A percentile compares a stretch with the other conserved stretches of the same genome.
Evolutionary conservation across 208 protist species (phyloP).

Genomic region (Porcisia hertigi): DNA sequence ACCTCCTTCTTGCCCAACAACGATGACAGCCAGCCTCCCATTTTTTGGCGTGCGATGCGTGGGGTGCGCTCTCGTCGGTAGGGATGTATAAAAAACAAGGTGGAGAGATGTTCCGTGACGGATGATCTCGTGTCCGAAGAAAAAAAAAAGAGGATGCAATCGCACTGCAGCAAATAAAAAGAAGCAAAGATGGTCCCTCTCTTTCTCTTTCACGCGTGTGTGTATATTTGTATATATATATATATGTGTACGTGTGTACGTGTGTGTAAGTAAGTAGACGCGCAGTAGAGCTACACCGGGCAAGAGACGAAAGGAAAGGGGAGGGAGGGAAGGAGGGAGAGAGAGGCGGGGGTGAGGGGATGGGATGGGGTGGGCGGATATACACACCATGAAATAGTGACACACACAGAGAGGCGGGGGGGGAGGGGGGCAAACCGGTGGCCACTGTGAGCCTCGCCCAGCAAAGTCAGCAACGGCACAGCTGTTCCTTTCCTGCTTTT

Average conservation of each 20-base stretch:
- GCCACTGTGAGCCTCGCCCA: background rate
- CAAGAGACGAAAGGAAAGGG: background rate
- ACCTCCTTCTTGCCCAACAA: constrained; percentile 96
- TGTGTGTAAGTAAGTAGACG: background rate
- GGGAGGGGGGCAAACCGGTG: background rate
- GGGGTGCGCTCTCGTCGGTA: background rate
- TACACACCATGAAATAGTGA: too few relatives aligned
- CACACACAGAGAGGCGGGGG: background rate
- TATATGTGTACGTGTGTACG: too few relatives aligned
- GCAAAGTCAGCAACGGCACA: background rate
- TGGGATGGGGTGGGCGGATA: background rate
- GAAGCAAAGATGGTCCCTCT: background rate
- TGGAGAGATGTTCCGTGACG: background rate
- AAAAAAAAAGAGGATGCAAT: too few relatives aligned
- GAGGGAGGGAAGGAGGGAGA: background rate
- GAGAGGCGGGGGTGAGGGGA: background rate
- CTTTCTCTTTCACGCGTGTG: background rate
- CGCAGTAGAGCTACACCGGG: background rate
- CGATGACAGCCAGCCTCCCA: constrained; percentile 69
- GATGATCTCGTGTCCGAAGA: background rate
- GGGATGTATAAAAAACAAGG: background rate
- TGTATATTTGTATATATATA: too few relatives aligned
- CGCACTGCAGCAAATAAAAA: background rate
- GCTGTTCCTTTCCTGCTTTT: background rate
- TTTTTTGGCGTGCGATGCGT: constrained; percentile 4